Conservation (phyloP, 1,139 yeast species). For the Debaryomycetaceae sp. region DNA sequence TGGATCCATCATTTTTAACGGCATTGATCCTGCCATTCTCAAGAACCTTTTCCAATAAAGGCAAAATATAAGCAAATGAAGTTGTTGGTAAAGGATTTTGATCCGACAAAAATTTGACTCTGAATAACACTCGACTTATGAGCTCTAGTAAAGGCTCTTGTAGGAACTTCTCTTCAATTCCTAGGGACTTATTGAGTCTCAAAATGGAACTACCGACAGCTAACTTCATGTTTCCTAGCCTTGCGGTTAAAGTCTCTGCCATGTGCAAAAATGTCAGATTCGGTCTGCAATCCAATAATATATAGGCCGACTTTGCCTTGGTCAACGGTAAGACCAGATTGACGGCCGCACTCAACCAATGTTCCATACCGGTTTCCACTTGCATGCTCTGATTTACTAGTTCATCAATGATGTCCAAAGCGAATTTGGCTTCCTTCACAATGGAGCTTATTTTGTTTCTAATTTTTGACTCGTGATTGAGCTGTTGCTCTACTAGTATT, state of each 20-base stretch:
- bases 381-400: conserved; percentile 46
- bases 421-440: conserved; percentile 41
- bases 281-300: conserved; percentile 38
- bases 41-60: conserved; percentile 62
- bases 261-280: conserved; percentile 40
- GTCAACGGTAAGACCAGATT: conserved; percentile 41
- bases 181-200: conserved; percentile 43
- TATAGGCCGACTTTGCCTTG: conserved; percentile 28
- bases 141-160: conserved; percentile 54
- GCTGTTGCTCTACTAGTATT: conserved; percentile 53
- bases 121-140: conserved; percentile 65
- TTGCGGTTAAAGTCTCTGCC: conserved; percentile 39
- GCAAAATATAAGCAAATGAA: conserved; percentile 70
- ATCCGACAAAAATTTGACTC: conserved; percentile 71
- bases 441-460: conserved; percentile 43
- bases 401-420: conserved; percentile 51
- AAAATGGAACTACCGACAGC: conserved; percentile 68
- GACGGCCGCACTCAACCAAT: conserved; percentile 72
- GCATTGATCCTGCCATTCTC: conserved; percentile 58
- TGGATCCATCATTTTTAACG: conserved; percentile 47
- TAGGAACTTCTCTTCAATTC: conserved; percentile 38
- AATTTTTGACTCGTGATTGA: conserved; percentile 55
- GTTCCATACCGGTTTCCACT: conserved; percentile 64
- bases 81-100: conserved; percentile 67
- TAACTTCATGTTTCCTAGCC: conserved; percentile 49